A percentile compares a stretch with the other conserved stretches of the same genome.
Conservation (phyloP, 495 filamentous ascomycete genomes). For the Chaetomidium leptoderma region DNA sequence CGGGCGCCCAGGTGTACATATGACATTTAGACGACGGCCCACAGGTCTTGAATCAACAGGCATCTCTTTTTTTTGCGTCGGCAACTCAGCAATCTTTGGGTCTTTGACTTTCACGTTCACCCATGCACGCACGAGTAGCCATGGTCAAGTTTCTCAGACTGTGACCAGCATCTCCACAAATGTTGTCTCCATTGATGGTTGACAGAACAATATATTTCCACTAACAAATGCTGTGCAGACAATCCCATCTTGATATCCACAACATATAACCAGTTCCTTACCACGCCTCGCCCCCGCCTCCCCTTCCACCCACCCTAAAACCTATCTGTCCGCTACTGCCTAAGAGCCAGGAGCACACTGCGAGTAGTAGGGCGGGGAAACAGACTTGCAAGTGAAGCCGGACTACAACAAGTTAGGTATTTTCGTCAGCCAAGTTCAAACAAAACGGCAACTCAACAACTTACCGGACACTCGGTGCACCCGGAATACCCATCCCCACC, state of each 20-base stretch:
- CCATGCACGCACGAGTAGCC: background rate
- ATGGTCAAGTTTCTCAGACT: background rate
- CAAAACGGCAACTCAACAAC: conserved; percentile 7
- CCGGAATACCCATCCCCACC: conserved; percentile 42
- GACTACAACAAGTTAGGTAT: conserved; percentile 18
- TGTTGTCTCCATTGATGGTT: too few relatives aligned
- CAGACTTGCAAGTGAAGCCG: conserved; percentile 30
- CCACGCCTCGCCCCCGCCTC: background rate
- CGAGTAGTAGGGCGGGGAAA: conserved; percentile 37
- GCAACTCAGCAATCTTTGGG: background rate
- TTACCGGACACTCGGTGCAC: conserved; percentile 39
- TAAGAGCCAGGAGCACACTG: conserved; percentile 32
- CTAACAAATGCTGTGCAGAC: conserved; percentile 2
- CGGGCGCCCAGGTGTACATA: conserved; percentile 30
- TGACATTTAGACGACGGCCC: conserved; percentile 24
- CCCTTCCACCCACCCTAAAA: background rate
- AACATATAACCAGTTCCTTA: too few relatives aligned
- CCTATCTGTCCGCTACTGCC: background rate
- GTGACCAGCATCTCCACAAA: too few relatives aligned
- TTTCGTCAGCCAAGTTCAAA: background rate
- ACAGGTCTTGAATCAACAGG: conserved; percentile 21
- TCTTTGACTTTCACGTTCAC: background rate
- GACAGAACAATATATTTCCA: background rate
- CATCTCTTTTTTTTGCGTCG: conserved; percentile 20
- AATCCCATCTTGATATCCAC: too few relatives aligned